These are phyloP conservation scores for Crithidia thermophila DNA, from an alignment of 208 protist genomes.

Conservation along the genomic window DNA sequence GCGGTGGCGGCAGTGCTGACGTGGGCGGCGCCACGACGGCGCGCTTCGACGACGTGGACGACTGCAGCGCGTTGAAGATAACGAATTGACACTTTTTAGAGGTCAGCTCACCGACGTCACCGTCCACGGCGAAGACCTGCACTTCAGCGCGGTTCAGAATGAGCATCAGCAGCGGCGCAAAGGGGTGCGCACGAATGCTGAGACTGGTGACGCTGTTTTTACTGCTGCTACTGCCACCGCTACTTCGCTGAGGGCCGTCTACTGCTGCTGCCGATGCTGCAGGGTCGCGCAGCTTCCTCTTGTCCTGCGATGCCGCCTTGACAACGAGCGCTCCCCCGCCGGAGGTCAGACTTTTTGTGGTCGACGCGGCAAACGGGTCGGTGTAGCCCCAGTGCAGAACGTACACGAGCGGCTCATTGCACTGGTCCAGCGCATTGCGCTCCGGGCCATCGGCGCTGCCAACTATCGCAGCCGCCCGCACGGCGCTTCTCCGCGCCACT, in stretches of 20 bases:
- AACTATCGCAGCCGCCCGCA: neutral
- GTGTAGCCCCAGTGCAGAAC: conserved; percentile 39
- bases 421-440: conserved; percentile 16
- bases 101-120: neutral
- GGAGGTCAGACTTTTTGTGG: conserved; percentile 11
- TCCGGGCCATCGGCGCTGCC: conserved; percentile 12
- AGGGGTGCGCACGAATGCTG: conserved; percentile 40
- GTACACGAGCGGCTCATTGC: conserved; percentile 32
- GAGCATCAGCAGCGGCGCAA: conserved; percentile 38
- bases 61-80: conserved; percentile 2
- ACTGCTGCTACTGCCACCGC: neutral
- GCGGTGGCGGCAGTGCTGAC: neutral
- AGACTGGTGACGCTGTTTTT: conserved; percentile 1
- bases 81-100: conserved; percentile 18
- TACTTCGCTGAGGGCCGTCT: neutral
- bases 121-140: conserved; percentile 33
- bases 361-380: conserved; percentile 22
- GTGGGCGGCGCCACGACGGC: neutral
- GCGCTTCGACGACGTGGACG: conserved; percentile 8
- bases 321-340: conserved; percentile 36
- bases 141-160: conserved; percentile 25
- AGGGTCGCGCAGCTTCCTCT: conserved; percentile 8
- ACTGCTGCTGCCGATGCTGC: neutral
- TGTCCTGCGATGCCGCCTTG: conserved; percentile 8
- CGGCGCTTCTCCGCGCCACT: conserved; percentile 19